Evolutionary conservation across 371 early-diverging fungal species (phyloP).

Genomic region (Mortierella sp.): DNA sequence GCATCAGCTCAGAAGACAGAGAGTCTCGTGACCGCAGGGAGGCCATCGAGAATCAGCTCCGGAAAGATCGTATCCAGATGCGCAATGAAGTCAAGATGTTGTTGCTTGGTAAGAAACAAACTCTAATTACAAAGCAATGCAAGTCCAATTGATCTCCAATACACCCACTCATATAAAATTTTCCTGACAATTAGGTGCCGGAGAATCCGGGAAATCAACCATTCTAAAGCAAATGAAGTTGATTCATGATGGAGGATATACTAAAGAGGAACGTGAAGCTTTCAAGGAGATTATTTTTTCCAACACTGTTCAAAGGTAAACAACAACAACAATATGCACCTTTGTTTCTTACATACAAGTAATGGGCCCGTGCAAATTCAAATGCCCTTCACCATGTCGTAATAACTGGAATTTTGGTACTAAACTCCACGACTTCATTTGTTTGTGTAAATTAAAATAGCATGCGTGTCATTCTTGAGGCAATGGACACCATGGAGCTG

Average conservation of each 20-base stretch:
- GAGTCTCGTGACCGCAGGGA: slow-evolving; percentile 87
- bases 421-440: background rate
- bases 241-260: slow-evolving; percentile 94
- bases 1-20: slow-evolving; percentile 85
- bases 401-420: no score
- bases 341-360: no score
- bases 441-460: slow-evolving; percentile 40
- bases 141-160: background rate
- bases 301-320: slow-evolving; percentile 88
- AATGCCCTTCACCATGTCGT: no score
- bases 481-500: slow-evolving; percentile 89
- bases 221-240: slow-evolving; percentile 98
- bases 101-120: slow-evolving; percentile 79
- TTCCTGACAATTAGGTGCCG: slow-evolving; percentile 79
- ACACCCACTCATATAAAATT: background rate
- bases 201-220: slow-evolving; percentile 98
- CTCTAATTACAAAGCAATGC: background rate
- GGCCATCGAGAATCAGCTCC: slow-evolving; percentile 91
- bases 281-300: slow-evolving; percentile 95
- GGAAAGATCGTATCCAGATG: slow-evolving; percentile 79
- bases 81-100: slow-evolving; percentile 96
- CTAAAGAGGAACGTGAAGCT: slow-evolving; percentile 85
- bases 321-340: background rate
- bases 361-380: background rate
- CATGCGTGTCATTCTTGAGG: slow-evolving; percentile 94